Base-by-base conservation (phyloP, 192 early-diverging fungal species). In the Geranomyces variabilis region DNA sequence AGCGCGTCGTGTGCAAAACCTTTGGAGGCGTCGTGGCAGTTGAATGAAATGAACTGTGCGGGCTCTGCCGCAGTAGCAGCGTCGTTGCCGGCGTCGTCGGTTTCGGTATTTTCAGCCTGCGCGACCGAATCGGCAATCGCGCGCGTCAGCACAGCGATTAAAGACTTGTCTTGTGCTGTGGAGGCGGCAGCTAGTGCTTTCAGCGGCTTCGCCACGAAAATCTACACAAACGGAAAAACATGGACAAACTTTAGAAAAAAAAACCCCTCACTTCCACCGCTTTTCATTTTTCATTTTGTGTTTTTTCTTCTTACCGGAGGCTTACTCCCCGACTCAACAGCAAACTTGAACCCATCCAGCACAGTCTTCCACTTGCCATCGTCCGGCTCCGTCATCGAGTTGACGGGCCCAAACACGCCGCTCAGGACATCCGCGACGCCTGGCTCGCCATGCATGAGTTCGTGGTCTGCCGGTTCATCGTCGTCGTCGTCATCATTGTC, bases 381-480 rank as follows among this genome's bases (percentile, higher is more conserved):
- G 30, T 44, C 66, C 26, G 33, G 66, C 28, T 51, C 7, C 22
- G 46, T 49, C 43, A 68, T 55, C n/a, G 33, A 41, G 46, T 62
- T 55, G 58, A 46, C 55, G 15, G 21, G 10, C 10, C 43, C 57
- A 61, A 70, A 70, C 12, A 70, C 44, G 21, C 57, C 41, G 17
- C 17, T 21, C 12, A 70, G 31, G 15, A 57, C 41, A 55, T 70
- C 43, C 9, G 41, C 26, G 45, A 70, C 69, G 19, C 69, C 69
- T 34, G 69, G 69, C 47, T 70, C 69, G 15, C 69, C 69, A 43
- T 70, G 69, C 57, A 70, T 24, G 8, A 28, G n/a, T 43, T 70
- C 69, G 41, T 70, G 69, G 45, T 70, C 69, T 43, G 17, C 43
- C 9, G 19, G 53, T 21, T 34, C 58, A 13, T 46, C 59, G 44